Evolutionary conservation across 2,329 filamentous ascomycete genomes (phyloP), one percentile per base, ranked within the genome.

Genomic region (Dothistroma pini): DNA sequence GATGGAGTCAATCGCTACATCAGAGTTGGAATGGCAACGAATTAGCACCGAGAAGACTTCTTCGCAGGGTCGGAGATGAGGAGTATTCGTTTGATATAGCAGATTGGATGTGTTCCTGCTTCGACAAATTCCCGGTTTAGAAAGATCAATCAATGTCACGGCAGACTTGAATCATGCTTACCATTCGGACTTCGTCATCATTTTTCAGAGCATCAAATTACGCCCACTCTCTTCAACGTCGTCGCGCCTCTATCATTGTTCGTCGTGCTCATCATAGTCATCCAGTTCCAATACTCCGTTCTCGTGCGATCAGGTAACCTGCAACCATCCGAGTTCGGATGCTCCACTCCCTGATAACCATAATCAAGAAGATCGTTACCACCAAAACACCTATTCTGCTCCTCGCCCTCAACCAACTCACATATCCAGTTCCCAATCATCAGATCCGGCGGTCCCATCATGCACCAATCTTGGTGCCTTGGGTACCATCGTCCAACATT

Each of bases 21-120:
- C 21, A 31, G 56, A 51, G 56, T 41, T n/a, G 56, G 56, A 1
- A 47, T 52, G 29, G 48, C 47, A 16, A 6, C 25, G 25, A 31
- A 38, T 16, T 48, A 31, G 4, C 52, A 58, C 44, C 56, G 56
- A 9, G 29, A 31, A 31, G 35, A 58, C 34, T 58, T 58, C 48
- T 58, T 58, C 31, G n/a, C 48, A 16, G 56, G 48, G 8, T 22
- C 48, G 14, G 32, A 52, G 19, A 21, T 22, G 7, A 22, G 14
- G 16, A 34, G 41, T 10, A 35, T 53, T 25, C 31, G n/a, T 11
- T 29, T 57, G 29, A n/a, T 50, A 10, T 50, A 50, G 21, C 3
- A 5, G 1, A 25, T 51, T 11, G 29, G 48, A 51, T 31, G 4
- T 9, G 21, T 1, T 12, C 22, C 6, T 51, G 48, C 48, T 31